These are phyloP conservation scores for Saccharomyces cerevisiae DNA, from an alignment of 805 yeast species.

Conservation along the genomic window DNA sequence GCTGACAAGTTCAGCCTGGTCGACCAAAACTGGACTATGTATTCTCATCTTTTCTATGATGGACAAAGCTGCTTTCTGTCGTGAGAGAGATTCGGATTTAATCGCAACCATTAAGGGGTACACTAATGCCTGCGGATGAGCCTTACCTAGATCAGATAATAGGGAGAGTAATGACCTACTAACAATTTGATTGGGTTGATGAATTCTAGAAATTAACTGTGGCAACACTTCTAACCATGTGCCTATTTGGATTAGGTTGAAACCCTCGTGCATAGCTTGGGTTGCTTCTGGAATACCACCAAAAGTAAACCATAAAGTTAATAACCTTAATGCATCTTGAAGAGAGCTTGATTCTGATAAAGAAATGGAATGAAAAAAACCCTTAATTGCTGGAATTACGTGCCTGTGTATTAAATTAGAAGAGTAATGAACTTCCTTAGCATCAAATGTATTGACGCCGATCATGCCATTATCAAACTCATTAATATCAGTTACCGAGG, in stretches of 20 bases:
- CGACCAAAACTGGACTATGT: constrained; percentile 77
- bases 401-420: constrained; percentile 67
- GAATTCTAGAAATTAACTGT: constrained; percentile 90
- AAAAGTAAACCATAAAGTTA: constrained; percentile 92
- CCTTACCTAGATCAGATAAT: constrained; percentile 80
- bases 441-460: constrained; percentile 27
- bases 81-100: constrained; percentile 79
- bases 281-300: constrained; percentile 93
- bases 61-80: constrained; percentile 85
- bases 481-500: constrained; percentile 8
- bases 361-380: constrained; percentile 91
- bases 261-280: constrained; percentile 83
- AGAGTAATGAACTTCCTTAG: constrained; percentile 28
- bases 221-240: constrained; percentile 95
- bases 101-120: constrained; percentile 94
- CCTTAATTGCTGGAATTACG: constrained; percentile 92
- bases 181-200: constrained; percentile 84
- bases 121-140: constrained; percentile 94
- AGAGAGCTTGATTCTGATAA: constrained; percentile 78
- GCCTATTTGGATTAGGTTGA: constrained; percentile 78
- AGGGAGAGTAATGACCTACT: constrained; percentile 71
- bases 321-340: constrained; percentile 82
- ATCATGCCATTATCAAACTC: constrained; percentile 20
- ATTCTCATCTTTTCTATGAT: constrained; percentile 88
- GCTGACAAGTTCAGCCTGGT: constrained; percentile 91